These are phyloP conservation scores for Syncephalis fuscata DNA, from an alignment of 371 early-diverging fungal species.

Conservation along the genomic window DNA sequence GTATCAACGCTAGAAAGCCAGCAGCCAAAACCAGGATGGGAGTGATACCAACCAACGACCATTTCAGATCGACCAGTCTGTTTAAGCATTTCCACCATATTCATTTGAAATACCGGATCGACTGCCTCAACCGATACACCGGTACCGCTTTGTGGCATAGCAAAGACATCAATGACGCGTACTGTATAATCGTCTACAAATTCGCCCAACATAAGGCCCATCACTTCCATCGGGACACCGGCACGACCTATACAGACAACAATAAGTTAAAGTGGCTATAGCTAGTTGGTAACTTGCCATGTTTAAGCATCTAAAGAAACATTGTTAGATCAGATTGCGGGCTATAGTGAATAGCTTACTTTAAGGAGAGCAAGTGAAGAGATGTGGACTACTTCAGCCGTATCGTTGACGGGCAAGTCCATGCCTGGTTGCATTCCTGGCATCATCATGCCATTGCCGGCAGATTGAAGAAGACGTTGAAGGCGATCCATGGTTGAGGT, in stretches of 20 bases:
- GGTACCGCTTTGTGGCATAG: slow-evolving; percentile 99
- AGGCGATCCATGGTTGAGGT: slow-evolving; percentile 52
- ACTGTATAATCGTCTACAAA: slow-evolving; percentile 99
- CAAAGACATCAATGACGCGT: slow-evolving; percentile 99
- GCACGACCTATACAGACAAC: slow-evolving; percentile 61
- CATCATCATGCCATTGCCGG: slow-evolving; percentile 21
- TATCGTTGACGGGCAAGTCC: slow-evolving; percentile 87
- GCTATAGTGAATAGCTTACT: slow-evolving; percentile 27
- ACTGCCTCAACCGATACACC: slow-evolving; percentile 99
- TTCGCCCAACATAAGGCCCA: slow-evolving; percentile 99
- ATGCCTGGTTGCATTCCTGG: slow-evolving; percentile 51
- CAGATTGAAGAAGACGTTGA: slow-evolving; percentile 48
- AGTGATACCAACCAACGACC: slow-evolving; percentile 99
- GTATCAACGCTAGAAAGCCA: slow-evolving; percentile 99
- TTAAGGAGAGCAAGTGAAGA: slow-evolving; percentile 98
- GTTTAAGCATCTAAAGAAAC: slow-evolving; percentile 64
- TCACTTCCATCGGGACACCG: slow-evolving; percentile 99
- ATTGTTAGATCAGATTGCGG: background rate
- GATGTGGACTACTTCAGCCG: slow-evolving; percentile 98
- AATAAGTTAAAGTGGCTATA: background rate
- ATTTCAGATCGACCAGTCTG: slow-evolving; percentile 98
- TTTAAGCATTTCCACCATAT: slow-evolving; percentile 99
- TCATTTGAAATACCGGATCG: slow-evolving; percentile 99
- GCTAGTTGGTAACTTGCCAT: slow-evolving; percentile 30
- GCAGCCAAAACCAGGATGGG: slow-evolving; percentile 99